Evolutionary conservation across 2,329 filamentous ascomycete genomes (phyloP).

Genomic region (Sporothrix mexicana): DNA sequence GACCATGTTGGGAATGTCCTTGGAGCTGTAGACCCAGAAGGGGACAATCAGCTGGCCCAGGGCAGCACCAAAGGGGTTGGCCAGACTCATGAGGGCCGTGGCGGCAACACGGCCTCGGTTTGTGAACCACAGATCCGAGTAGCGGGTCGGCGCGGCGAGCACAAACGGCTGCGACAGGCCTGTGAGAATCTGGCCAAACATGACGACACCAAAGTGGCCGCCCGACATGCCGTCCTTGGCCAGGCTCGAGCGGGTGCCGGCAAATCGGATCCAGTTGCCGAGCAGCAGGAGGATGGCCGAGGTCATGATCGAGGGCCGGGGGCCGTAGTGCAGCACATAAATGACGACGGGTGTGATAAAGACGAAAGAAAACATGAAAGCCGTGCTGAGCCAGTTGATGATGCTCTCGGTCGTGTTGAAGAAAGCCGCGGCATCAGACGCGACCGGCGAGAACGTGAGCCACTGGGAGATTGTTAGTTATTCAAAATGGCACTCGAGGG

Average conservation of each 20-base stretch:
- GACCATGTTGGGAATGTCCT: slow-evolving; percentile 78
- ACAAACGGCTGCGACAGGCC: slow-evolving; percentile 93
- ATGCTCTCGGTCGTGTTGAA: slow-evolving; percentile 75
- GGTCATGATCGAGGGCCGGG: slow-evolving; percentile 76
- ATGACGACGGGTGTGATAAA: slow-evolving; percentile 74
- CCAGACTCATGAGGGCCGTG: slow-evolving; percentile 81
- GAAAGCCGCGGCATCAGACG: slow-evolving; percentile 73
- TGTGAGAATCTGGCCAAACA: slow-evolving; percentile 90
- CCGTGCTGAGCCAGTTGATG: slow-evolving; percentile 93
- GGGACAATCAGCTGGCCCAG: slow-evolving; percentile 87
- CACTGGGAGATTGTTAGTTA: slow-evolving; percentile 61
- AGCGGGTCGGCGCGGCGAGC: slow-evolving; percentile 84
- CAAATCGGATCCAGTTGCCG: slow-evolving; percentile 93
- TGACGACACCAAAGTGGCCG: slow-evolving; percentile 74
- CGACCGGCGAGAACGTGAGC: slow-evolving; percentile 89
- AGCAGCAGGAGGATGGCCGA: slow-evolving; percentile 75
- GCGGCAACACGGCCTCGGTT: slow-evolving; percentile 81
- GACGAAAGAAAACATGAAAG: slow-evolving; percentile 84
- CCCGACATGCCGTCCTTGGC: slow-evolving; percentile 40
- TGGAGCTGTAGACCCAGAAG: slow-evolving; percentile 68
- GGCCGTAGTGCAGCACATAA: slow-evolving; percentile 78
- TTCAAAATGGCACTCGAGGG: too few relatives aligned
- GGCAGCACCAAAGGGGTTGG: slow-evolving; percentile 89
- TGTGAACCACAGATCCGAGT: slow-evolving; percentile 95
- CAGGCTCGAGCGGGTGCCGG: slow-evolving; percentile 60